These are phyloP conservation scores for Conidiobolus incongruus DNA, from an alignment of 371 early-diverging fungal species.

Conservation along the genomic window DNA sequence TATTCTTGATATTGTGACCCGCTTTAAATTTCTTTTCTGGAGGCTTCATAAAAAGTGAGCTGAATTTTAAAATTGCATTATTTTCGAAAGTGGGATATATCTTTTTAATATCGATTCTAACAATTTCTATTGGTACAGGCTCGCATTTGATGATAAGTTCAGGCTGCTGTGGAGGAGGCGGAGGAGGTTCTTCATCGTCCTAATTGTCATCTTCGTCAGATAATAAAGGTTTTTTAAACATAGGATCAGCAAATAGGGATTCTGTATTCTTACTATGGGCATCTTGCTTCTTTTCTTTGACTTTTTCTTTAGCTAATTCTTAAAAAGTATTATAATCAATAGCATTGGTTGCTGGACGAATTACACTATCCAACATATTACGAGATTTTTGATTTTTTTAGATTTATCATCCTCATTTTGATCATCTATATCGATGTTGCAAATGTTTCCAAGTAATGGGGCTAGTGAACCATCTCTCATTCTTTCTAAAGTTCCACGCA, in stretches of 20 bases:
- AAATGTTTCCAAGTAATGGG: constrained; percentile 17
- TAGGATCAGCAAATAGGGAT: background rate
- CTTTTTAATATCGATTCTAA: constrained; percentile 19
- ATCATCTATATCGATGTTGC: constrained; percentile 26
- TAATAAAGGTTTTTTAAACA: background rate
- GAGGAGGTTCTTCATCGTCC: constrained; percentile 2
- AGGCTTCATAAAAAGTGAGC: constrained; percentile 29
- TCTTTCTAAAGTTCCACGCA: constrained; percentile 33
- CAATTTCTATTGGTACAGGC: constrained; percentile 1
- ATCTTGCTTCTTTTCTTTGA: constrained; percentile 10
- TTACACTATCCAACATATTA: constrained; percentile 8
- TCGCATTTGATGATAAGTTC: background rate
- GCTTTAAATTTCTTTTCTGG: background rate
- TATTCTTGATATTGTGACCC: background rate
- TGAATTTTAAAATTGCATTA: constrained; percentile 31
- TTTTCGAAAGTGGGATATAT: constrained; percentile 40
- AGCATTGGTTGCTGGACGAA: constrained; percentile 35
- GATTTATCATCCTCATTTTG: constrained; percentile 18
- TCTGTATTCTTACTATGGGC: constrained; percentile 4
- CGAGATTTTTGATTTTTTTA: constrained; percentile 10
- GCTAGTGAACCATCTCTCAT: constrained; percentile 19
- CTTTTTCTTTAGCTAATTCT: constrained; percentile 50
- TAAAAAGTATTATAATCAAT: constrained; percentile 62
- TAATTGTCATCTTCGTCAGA: background rate
- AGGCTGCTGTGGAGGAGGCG: background rate